Conservation (phyloP, 257 asterid genomes). For the Forsythia suspensa region DNA sequence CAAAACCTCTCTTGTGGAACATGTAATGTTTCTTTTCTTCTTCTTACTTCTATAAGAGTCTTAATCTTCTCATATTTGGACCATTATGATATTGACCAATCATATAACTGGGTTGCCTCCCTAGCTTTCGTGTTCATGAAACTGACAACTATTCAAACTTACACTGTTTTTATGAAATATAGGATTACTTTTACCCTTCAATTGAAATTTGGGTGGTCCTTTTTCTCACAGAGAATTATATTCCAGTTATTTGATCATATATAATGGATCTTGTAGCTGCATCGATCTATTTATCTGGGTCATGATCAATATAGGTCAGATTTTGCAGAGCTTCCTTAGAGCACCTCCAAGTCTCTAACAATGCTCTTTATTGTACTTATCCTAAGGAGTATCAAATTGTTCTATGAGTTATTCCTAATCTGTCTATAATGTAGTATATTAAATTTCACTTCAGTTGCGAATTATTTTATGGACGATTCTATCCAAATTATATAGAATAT, state of each 20-base stretch:
- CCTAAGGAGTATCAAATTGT: too few relatives aligned
- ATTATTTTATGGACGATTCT: too few relatives aligned
- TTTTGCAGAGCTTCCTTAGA: not conserved
- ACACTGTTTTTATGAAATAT: not conserved
- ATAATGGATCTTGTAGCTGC: not conserved
- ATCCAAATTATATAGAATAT: too few relatives aligned
- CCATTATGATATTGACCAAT: constrained; percentile 9
- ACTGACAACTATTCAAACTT: not conserved
- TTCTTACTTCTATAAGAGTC: constrained; percentile 8
- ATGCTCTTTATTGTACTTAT: not conserved
- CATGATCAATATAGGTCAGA: not conserved
- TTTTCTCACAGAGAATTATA: not conserved
- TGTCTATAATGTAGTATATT: too few relatives aligned
- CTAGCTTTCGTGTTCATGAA: not conserved
- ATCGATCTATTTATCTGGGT: constrained; percentile 1
- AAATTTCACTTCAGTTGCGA: too few relatives aligned
- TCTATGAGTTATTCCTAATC: too few relatives aligned
- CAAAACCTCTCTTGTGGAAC: constrained; percentile 76
- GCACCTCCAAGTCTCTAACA: not conserved
- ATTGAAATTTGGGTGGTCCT: constrained; percentile 3
- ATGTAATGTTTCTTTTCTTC: constrained; percentile 44
- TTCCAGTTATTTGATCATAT: not conserved
- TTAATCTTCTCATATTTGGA: constrained; percentile 1
- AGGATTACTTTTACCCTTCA: constrained; percentile 8
- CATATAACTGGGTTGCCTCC: not conserved